Conservation (phyloP, 2,329 filamentous ascomycete genomes). For the Cladosporium sp. region DNA sequence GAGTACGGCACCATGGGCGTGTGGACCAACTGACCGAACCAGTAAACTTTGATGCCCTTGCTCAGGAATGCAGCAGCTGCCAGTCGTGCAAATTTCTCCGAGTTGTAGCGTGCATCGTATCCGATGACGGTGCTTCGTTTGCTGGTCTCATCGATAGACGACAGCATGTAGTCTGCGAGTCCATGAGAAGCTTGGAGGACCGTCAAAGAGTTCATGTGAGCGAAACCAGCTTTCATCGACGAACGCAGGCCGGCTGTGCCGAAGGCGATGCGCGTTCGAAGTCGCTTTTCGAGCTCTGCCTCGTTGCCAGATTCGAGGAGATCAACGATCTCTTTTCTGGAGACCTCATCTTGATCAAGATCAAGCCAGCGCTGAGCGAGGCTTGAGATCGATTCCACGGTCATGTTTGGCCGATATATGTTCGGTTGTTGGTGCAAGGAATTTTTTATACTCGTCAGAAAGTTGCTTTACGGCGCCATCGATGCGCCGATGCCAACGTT, state of each 20-base stretch:
- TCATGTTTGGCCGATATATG: not conserved
- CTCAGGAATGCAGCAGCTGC: constrained; percentile 57
- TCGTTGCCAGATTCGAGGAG: constrained; percentile 44
- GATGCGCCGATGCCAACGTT: not conserved
- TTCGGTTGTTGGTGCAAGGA: not conserved
- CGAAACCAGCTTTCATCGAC: constrained; percentile 63
- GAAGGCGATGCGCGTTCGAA: constrained; percentile 56
- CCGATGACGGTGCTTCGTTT: constrained; percentile 55
- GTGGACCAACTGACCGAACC: constrained; percentile 53
- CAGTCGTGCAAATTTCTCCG: constrained; percentile 56
- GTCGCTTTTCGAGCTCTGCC: constrained; percentile 49
- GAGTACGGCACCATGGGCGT: constrained; percentile 62
- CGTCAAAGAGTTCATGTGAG: constrained; percentile 38
- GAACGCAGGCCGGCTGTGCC: constrained; percentile 60
- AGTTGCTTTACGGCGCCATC: not conserved
- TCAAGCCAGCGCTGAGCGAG: constrained; percentile 56
- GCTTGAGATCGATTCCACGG: constrained; percentile 11
- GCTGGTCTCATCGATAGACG: constrained; percentile 32
- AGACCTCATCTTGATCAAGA: constrained; percentile 52
- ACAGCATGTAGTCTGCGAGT: constrained; percentile 56
- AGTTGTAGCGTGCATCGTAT: constrained; percentile 61
- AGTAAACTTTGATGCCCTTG: constrained; percentile 56
- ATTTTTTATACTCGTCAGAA: not conserved
- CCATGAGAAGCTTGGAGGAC: constrained; percentile 57
- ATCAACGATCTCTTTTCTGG: constrained; percentile 51